phyloP scores from a whole-genome alignment of 352 stramenopile species.

The Phytophthora litchii region DNA sequence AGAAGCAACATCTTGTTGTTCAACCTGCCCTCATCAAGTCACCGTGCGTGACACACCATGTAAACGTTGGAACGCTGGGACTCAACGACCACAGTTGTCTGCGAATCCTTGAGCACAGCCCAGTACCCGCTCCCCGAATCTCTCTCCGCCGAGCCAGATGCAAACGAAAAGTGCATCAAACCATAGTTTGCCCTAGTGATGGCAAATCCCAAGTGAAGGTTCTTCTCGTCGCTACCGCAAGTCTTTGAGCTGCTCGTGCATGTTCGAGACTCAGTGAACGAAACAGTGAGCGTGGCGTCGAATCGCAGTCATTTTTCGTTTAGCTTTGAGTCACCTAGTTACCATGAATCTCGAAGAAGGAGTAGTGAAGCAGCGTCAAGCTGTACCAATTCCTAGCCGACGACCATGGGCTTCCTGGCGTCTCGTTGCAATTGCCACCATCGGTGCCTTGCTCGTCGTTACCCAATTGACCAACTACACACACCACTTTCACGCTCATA shows the following conservation, averaged over 20 bases:
- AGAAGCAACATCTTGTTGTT: constrained; percentile 17
- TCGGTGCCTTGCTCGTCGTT: constrained; percentile 22
- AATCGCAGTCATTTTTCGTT: constrained; percentile 24
- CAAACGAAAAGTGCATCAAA: constrained; percentile 2
- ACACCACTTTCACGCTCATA: constrained; percentile 41
- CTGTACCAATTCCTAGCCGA: constrained; percentile 1
- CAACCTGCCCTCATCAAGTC: neutral
- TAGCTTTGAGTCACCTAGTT: constrained; percentile 14
- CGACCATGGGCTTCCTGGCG: constrained; percentile 25
- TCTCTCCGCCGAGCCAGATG: constrained; percentile 25
- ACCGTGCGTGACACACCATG: too few species aligned
- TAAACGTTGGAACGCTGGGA: neutral
- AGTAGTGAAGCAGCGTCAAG: constrained; percentile 1
- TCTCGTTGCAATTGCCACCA: constrained; percentile 11
- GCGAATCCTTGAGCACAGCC: constrained; percentile 20
- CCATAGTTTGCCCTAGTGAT: constrained; percentile 20
- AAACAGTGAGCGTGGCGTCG: neutral
- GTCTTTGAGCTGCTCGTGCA: constrained; percentile 11
- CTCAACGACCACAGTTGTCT: neutral
- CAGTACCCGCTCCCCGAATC: constrained; percentile 23
- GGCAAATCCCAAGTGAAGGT: constrained; percentile 25
- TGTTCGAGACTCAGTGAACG: neutral
- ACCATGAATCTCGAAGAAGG: constrained; percentile 22
- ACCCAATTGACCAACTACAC: constrained; percentile 32
- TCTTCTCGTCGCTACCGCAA: constrained; percentile 6